Evolutionary conservation across 2,329 filamentous ascomycete genomes (phyloP).

Genomic region (Onygenales sp.): DNA sequence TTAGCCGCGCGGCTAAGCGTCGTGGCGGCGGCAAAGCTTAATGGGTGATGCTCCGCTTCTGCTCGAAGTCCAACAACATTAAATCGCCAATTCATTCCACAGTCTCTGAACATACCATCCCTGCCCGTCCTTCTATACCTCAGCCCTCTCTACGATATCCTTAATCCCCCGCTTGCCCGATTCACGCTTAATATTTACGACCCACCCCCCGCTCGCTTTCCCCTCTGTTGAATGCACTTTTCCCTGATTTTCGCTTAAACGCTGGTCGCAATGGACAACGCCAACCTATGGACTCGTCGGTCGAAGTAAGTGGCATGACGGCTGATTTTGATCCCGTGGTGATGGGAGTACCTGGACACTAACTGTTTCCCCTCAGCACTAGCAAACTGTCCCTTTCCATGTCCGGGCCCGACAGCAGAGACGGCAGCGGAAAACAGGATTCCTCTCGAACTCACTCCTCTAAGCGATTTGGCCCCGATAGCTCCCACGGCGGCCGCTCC

Average conservation of each 20-base stretch:
- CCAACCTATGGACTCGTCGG: conserved; percentile 40
- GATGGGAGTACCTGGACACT: conserved; percentile 17
- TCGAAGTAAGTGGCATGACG: conserved; percentile 32
- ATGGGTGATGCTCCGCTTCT: conserved; percentile 3
- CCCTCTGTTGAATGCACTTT: not conserved
- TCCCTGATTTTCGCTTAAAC: not conserved
- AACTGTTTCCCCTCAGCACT: conserved; percentile 42
- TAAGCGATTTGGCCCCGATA: conserved; percentile 66
- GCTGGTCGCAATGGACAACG: conserved; percentile 33
- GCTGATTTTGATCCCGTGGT: conserved; percentile 3
- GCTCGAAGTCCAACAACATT: not conserved
- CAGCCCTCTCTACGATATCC: not conserved
- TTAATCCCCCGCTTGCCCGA: not conserved
- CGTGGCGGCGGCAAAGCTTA: conserved; percentile 4
- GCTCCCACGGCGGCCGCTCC: conserved; percentile 56
- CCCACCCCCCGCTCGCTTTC: not conserved
- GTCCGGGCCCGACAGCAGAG: conserved; percentile 47
- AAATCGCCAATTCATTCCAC: not conserved
- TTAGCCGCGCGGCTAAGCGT: not conserved
- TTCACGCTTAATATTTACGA: not conserved
- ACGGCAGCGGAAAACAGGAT: conserved; percentile 44
- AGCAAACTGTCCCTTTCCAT: conserved; percentile 89
- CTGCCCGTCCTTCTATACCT: not conserved
- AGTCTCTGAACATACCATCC: not conserved
- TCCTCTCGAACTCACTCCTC: conserved; percentile 55